Base-by-base conservation (phyloP, 345 rosid species). In the Passiflora organensis region DNA sequence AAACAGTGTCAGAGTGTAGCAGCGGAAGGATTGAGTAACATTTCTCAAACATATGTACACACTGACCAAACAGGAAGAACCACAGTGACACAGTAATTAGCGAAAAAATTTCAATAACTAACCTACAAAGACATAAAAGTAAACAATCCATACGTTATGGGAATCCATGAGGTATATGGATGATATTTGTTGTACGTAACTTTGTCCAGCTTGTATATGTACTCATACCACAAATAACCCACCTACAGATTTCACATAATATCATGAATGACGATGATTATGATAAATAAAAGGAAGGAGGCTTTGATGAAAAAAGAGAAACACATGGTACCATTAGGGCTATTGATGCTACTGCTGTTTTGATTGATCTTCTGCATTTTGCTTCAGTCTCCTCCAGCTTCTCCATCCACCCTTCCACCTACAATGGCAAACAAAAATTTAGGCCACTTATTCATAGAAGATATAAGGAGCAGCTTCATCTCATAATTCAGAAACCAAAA, bases 391-490 rank as follows among this genome's bases (percentile, higher is more conserved):
- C 97, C 68, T 93, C 99, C 62, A 93, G 78, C 66, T 84, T 86
- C 76, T 93, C 99, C 97, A 89, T 89, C 99, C 95, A 93, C 67
- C 79, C 78, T 68, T 93, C 99, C 53, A 93, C 88, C 99, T 93
- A 69, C 53, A 49, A 62, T 38, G 49, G 55, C 52, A 69, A 61
- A 24, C 14, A 10, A 61, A 21, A 15, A 49, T 19, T 25, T 45
- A 37, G 43, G 36, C 47, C 22, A 59, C 48, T 32, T 15, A 66
- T 28, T 52, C 65, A 49, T 32, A 61, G 43, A 21, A 48, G 37
- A 58, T 24, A 17, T 14, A 12, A 5, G 61, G 16, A 39, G 56
- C 15, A 63, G 14, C 16, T 53, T 14, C 47, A 43, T 13, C 57
- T 12, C 32, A 50, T n/a, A 37, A 65, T 34, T 54, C 62, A 64